These are phyloP conservation scores for Globisporangium spiculum DNA, from an alignment of 352 stramenopile species.

Conservation along the genomic window DNA sequence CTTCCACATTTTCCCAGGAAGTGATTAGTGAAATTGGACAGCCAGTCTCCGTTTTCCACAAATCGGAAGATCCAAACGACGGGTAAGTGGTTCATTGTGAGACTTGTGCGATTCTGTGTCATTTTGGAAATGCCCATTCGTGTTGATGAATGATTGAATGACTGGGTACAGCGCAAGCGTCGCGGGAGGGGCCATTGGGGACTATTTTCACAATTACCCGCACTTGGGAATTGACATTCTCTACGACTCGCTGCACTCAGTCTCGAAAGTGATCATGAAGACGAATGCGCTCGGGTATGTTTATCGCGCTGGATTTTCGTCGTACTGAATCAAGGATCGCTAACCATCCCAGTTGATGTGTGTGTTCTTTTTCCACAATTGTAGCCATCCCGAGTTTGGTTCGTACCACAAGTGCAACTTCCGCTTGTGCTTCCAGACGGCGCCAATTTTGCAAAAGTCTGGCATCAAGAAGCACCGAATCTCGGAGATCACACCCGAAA, in stretches of 20 bases:
- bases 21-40: slow-evolving; percentile 75
- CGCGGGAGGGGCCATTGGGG: slow-evolving; percentile 47
- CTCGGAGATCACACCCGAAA: slow-evolving; percentile 64
- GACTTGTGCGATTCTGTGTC: neutral
- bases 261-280: slow-evolving; percentile 77
- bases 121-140: neutral
- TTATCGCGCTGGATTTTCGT: neutral
- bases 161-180: slow-evolving; percentile 33
- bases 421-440: slow-evolving; percentile 50
- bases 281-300: slow-evolving; percentile 70
- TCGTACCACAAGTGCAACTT: slow-evolving; percentile 88
- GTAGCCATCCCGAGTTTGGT: slow-evolving; percentile 74
- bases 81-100: slow-evolving; percentile 28
- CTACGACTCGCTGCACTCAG: slow-evolving; percentile 68
- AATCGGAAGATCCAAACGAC: slow-evolving; percentile 68
- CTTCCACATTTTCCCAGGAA: slow-evolving; percentile 30
- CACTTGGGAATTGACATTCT: slow-evolving; percentile 78
- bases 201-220: slow-evolving; percentile 88
- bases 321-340: too few species aligned
- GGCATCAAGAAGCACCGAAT: slow-evolving; percentile 41
- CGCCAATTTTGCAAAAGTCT: slow-evolving; percentile 40
- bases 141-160: neutral
- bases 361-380: neutral
- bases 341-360: neutral
- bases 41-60: slow-evolving; percentile 76